Base-by-base conservation (phyloP, 164 flowering plant genomes). In the Hamamelis virginiana region DNA sequence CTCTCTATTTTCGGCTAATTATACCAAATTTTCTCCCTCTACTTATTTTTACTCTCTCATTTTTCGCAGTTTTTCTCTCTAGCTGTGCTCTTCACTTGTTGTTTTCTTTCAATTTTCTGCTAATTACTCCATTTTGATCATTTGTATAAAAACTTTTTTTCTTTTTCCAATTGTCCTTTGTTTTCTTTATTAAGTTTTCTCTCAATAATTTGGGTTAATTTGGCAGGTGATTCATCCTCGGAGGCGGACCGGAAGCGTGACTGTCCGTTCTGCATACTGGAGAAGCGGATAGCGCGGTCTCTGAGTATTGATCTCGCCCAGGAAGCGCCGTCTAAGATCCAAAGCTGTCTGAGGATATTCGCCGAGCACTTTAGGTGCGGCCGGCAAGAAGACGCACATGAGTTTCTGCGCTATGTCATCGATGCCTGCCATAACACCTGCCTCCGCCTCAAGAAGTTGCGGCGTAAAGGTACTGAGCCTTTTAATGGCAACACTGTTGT, bases 351-450 rank as follows among this genome's bases (percentile, higher is more conserved):
- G 62, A 70, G 75, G 65, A 69, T 93, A 41, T 96, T 86, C 38
- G 81, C 97, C 9, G 88, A 88, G 67, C 92, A 88, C 45, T 96
- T 96, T 65, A 79, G 85, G 47, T 18, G 16, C 5, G 97, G 94
- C 0, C 81, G 91, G 68, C 99, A 96, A 64, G 99, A 96, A 80
- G 99, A 96, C 67, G 99, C 99, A 0, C 99, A 96, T 69, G 99
- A 96, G 81, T 96, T 96, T 76, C 80, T 96, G 27, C 90, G 97
- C 0, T 91, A 84, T 65, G 97, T 96, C 18, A 90, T 96, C 23
- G 99, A 93, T 68, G 96, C 97, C 1, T 96, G 99, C 65, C 92
- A 92, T 72, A 90, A 85, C 72, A 80, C 92, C 18, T 91, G 92
- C 71, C 81, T 92, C 51, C 85, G 89, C 22, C 69, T 89, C 63